Evolutionary conservation across 2,329 filamentous ascomycete genomes (phyloP).

Genomic region (Penicillium sp.): DNA sequence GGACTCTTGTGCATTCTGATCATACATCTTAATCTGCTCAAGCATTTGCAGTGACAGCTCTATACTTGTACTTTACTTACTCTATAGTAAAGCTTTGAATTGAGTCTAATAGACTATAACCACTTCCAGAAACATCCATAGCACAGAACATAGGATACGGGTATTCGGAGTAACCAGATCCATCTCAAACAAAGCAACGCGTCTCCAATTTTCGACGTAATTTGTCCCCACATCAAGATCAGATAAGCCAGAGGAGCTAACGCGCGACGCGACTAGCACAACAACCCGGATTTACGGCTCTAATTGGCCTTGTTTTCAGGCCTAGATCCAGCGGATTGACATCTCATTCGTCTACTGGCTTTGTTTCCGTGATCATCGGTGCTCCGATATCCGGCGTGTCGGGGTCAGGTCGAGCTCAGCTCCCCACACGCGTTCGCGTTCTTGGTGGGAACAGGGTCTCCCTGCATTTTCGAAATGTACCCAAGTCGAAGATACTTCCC

Average conservation of each 20-base stretch:
- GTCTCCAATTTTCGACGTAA: slow-evolving; percentile 14
- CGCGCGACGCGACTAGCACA: slow-evolving; percentile 21
- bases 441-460: background rate
- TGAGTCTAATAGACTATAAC: no score
- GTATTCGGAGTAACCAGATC: background rate
- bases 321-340: slow-evolving; percentile 6
- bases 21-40: slow-evolving; percentile 6
- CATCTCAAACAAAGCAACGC: slow-evolving; percentile 6
- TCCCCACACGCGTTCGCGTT: slow-evolving; percentile 5
- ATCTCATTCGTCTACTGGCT: slow-evolving; percentile 6
- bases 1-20: slow-evolving; percentile 1
- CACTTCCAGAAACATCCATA: background rate
- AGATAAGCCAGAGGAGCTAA: slow-evolving; percentile 11
- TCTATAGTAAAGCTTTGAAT: background rate
- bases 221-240: slow-evolving; percentile 15
- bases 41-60: background rate
- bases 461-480: background rate
- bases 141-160: background rate
- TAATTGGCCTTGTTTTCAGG: slow-evolving; percentile 10
- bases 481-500: no score
- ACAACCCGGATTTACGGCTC: slow-evolving; percentile 25
- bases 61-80: background rate
- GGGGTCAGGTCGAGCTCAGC: slow-evolving; percentile 1
- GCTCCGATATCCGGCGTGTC: background rate
- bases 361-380: background rate